phyloP scores from a whole-genome alignment of 2,329 filamentous ascomycete genomes.

The Hymenoscyphus occultus region DNA sequence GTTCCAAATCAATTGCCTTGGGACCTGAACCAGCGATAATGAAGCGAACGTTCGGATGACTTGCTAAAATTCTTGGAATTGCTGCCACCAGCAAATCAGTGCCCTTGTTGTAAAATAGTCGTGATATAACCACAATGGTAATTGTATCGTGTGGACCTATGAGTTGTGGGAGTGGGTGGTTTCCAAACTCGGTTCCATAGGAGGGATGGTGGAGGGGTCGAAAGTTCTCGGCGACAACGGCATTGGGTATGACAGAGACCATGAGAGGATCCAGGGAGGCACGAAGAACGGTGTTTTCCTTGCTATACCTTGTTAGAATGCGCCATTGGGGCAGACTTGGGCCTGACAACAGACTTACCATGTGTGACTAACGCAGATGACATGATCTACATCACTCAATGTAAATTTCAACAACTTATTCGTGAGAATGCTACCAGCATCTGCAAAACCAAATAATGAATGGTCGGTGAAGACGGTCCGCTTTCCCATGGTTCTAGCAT shows the following conservation, averaged over 20 bases:
- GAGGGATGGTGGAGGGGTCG: conserved; percentile 60
- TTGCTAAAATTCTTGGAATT: conserved; percentile 85
- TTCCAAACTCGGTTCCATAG: conserved; percentile 40
- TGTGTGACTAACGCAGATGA: conserved; percentile 97
- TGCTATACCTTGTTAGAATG: conserved; percentile 52
- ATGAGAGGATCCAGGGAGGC: conserved; percentile 93
- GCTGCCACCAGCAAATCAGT: conserved; percentile 95
- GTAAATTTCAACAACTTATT: conserved; percentile 98
- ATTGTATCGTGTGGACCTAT: conserved; percentile 83
- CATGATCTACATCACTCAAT: conserved; percentile 94
- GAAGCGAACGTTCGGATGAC: conserved; percentile 90
- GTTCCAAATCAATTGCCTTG: conserved; percentile 95
- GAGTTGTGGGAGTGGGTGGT: conserved; percentile 54
- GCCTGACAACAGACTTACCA: conserved; percentile 58
- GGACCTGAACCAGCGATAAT: conserved; percentile 95
- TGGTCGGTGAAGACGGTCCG: conserved; percentile 97
- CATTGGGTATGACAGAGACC: conserved; percentile 97
- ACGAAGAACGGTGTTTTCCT: conserved; percentile 94
- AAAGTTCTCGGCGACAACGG: conserved; percentile 95
- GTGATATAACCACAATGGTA: conserved; percentile 94
- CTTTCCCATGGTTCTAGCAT: conserved; percentile 93
- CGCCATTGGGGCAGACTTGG: neutral
- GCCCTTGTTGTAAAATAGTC: conserved; percentile 98
- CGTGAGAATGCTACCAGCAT: conserved; percentile 90
- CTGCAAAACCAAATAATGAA: conserved; percentile 94